Base-by-base conservation (phyloP, 2,329 filamentous ascomycete genomes). In the Cytospora leucostoma region DNA sequence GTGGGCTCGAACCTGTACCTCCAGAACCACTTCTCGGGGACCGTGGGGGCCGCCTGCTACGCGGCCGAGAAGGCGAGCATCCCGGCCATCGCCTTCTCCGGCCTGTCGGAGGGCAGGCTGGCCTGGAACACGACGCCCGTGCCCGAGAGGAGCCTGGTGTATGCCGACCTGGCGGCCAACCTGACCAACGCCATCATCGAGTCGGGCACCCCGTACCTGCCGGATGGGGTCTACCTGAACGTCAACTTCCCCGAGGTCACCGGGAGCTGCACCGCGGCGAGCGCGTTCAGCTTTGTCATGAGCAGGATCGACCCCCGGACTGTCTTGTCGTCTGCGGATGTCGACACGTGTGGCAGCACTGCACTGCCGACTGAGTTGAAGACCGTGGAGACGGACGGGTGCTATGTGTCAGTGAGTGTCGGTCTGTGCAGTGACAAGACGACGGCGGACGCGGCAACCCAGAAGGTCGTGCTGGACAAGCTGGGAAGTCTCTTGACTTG, bases 1-100 rank as follows among this genome's bases (percentile, higher is more conserved):
- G 79, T 82, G 44, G 81, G 80, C 66, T 71, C 75, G 55, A 90
- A 90, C 72, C 71, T 89, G 4, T 88, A 79, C 40, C 68, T 86
- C 15, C 71, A 77, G 1, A 80, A 84, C 0, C 82, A 76, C 27
- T 81, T 88, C 72, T 90, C 87, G 1, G 88, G 88, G 6, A 91
- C 88, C 27, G 84, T 88, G n/a, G 87, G 88, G 57, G 85, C 85
- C 0, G 85, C 88, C 8, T 80, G 78, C 38, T 85, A 86, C 67
- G 87, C 88, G 0, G 83, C 79, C 4, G 72, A 76, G 49, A 76
- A 82, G 21, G 76, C 76, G 1, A 80, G 82, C 1, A 83, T 90
- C 62, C 88, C 88, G 0, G 84, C 83, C n/a, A 82, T 92, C 62
- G 88, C 88, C 17, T 91, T 91, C 75, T 87, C 84, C 0, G 88